Evolutionary conservation across 2,329 filamentous ascomycete species (phyloP).

Genomic region (Fusarium bulbicola): DNA sequence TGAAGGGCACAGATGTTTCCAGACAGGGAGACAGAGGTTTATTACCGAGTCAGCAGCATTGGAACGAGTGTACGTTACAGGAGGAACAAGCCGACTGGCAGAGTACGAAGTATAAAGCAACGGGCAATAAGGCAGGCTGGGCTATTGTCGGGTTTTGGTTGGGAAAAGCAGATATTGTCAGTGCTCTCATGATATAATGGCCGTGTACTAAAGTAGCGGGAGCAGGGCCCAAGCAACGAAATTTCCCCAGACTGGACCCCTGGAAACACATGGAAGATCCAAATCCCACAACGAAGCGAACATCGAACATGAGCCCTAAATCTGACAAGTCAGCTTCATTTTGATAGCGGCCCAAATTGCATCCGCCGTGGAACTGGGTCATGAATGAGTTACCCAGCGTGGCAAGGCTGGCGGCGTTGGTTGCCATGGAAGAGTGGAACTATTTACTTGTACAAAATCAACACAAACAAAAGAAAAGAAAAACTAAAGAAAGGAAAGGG

Average conservation of each 20-base stretch:
- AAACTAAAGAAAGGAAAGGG: slow-evolving; percentile 19
- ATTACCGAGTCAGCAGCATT: background rate
- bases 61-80: background rate
- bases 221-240: background rate
- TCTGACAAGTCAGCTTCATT: slow-evolving; percentile 27
- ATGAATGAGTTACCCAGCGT: slow-evolving; percentile 39
- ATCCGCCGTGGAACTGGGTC: slow-evolving; percentile 27
- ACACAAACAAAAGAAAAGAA: slow-evolving; percentile 39
- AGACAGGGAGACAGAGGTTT: background rate
- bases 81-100: background rate
- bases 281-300: slow-evolving; percentile 10
- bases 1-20: background rate
- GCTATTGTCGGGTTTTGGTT: background rate
- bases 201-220: background rate
- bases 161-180: background rate
- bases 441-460: slow-evolving; percentile 36
- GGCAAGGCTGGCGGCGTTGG: slow-evolving; percentile 35
- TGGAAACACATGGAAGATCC: slow-evolving; percentile 23
- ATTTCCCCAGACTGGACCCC: slow-evolving; percentile 32
- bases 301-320: slow-evolving; percentile 11
- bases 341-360: slow-evolving; percentile 20
- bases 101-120: background rate
- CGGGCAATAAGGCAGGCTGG: background rate
- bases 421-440: slow-evolving; percentile 43
- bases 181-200: slow-evolving; percentile 10